Evolutionary conservation across 768 basidiomycete genomes (phyloP).

Genomic region (Cystobasidium tubakii): DNA sequence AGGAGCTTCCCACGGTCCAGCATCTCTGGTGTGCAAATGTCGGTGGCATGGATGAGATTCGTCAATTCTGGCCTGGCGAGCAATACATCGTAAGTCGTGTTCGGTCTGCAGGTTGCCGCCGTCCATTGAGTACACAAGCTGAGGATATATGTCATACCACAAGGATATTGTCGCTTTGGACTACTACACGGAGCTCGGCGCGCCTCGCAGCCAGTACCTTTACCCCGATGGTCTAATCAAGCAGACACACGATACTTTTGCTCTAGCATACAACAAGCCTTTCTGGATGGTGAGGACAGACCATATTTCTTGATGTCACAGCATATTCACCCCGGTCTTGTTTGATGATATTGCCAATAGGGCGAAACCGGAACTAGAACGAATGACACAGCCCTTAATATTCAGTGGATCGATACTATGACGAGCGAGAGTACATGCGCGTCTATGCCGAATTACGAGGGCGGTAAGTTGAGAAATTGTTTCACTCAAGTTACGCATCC

Average conservation of each 20-base stretch:
- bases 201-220: not conserved
- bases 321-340: no score
- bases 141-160: no score
- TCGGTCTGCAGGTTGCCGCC: no score
- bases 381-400: not conserved
- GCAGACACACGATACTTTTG: slow-evolving; percentile 27
- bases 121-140: no score
- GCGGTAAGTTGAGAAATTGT: not conserved
- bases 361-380: slow-evolving; percentile 31
- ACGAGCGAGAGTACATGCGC: slow-evolving; percentile 17
- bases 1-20: slow-evolving; percentile 16
- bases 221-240: slow-evolving; percentile 7
- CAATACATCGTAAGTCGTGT: slow-evolving; percentile 14
- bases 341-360: no score
- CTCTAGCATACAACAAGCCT: slow-evolving; percentile 14
- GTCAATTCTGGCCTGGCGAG: slow-evolving; percentile 27
- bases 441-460: slow-evolving; percentile 30
- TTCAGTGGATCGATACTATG: slow-evolving; percentile 22
- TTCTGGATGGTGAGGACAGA: slow-evolving; percentile 10
- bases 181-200: slow-evolving; percentile 18
- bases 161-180: slow-evolving; percentile 11
- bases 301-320: no score
- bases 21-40: slow-evolving; percentile 24
- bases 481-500: no score
- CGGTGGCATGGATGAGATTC: slow-evolving; percentile 13